phyloP scores from a whole-genome alignment of 2,329 filamentous ascomycete genomes.

The Xylariaceae sp. region DNA sequence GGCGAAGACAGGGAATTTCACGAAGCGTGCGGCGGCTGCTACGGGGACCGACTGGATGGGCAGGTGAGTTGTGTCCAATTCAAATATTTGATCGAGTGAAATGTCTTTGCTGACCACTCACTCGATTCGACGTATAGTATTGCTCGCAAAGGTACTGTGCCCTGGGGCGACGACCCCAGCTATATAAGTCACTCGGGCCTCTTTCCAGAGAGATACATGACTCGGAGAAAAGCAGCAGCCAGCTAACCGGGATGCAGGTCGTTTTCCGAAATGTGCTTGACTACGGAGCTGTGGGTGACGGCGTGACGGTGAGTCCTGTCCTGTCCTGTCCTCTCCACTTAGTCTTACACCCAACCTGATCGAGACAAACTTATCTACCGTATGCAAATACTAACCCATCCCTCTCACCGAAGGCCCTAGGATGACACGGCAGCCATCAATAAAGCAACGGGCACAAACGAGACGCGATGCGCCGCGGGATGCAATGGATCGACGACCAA shows the following conservation, averaged over 20 bases:
- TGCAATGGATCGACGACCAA: slow-evolving; percentile 40
- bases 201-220: not conserved
- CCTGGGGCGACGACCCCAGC: slow-evolving; percentile 18
- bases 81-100: not conserved
- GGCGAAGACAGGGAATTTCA: not conserved
- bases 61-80: not conserved
- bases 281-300: slow-evolving; percentile 31
- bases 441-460: slow-evolving; percentile 41
- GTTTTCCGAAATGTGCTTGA: slow-evolving; percentile 16
- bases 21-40: not conserved
- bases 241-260: not conserved
- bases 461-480: slow-evolving; percentile 38
- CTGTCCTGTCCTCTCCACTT: not conserved
- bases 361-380: not conserved
- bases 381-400: not conserved
- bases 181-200: slow-evolving; percentile 1
- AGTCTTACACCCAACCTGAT: not conserved
- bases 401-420: not conserved
- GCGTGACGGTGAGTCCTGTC: slow-evolving; percentile 26
- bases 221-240: not conserved
- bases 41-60: not conserved
- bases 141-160: slow-evolving; percentile 11
- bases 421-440: slow-evolving; percentile 49
- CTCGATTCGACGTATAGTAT: not conserved
- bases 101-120: not conserved